Conservation (phyloP, 2,329 filamentous ascomycete genomes). For the Beauveria bassiana region DNA sequence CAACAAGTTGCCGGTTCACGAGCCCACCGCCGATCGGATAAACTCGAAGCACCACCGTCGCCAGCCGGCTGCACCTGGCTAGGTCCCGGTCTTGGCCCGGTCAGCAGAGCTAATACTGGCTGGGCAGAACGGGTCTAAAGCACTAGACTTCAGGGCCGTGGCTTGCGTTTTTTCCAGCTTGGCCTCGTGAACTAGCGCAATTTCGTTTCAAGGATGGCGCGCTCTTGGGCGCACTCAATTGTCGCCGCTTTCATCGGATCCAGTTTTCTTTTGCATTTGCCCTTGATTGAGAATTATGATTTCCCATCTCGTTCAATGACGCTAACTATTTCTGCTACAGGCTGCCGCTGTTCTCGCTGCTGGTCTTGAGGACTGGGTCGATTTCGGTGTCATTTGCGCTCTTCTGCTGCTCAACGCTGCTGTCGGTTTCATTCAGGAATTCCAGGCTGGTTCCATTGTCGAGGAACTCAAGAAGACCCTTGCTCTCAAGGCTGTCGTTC, state of each 20-base stretch:
- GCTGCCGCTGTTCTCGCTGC: constrained; percentile 72
- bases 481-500: constrained; percentile 77
- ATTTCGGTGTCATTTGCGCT: constrained; percentile 85
- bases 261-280: constrained; percentile 3
- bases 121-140: background rate
- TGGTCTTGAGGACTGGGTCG: constrained; percentile 82
- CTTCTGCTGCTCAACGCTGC: constrained; percentile 75
- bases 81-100: background rate
- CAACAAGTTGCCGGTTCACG: background rate
- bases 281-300: background rate
- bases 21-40: constrained; percentile 9
- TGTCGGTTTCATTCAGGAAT: constrained; percentile 86
- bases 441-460: constrained; percentile 82
- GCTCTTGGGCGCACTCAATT: background rate
- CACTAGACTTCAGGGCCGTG: background rate
- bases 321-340: constrained; percentile 31
- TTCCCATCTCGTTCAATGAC: background rate
- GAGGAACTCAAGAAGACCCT: constrained; percentile 87
- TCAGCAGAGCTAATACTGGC: background rate
- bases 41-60: constrained; percentile 2
- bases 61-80: background rate
- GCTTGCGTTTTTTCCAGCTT: background rate
- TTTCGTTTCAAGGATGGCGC: constrained; percentile 4
- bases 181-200: background rate
- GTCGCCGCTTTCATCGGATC: background rate